phyloP scores from a whole-genome alignment of 176 grass and related monocot genomes.

The Triticum urartu region DNA sequence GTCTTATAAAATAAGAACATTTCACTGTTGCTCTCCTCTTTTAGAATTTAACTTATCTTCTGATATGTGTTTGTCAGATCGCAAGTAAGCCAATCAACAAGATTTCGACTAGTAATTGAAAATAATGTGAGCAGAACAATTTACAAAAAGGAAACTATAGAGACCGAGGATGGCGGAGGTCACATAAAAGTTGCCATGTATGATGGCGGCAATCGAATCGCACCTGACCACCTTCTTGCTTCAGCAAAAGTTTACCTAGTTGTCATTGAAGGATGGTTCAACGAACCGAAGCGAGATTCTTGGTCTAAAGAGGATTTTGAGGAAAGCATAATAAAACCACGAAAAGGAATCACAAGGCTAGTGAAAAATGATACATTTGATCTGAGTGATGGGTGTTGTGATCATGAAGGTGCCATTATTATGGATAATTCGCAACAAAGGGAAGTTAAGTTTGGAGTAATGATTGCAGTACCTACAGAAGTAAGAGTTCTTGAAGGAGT shows the following conservation, averaged over 20 bases:
- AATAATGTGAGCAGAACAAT: neutral
- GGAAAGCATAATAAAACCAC: neutral
- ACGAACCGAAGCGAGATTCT: neutral
- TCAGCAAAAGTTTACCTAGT: neutral
- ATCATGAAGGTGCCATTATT: neutral
- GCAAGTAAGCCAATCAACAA: neutral
- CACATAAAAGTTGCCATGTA: neutral
- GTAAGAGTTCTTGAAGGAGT: neutral
- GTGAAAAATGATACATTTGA: neutral
- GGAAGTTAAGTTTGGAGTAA: neutral
- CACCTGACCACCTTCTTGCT: neutral
- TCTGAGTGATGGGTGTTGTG: neutral
- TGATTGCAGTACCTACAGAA: neutral
- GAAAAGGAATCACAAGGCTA: neutral
- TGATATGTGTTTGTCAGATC: neutral
- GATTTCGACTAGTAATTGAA: neutral
- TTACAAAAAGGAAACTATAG: neutral
- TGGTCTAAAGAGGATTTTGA: neutral
- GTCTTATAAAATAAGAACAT: neutral
- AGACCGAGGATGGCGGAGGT: neutral
- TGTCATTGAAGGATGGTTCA: neutral
- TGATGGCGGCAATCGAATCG: neutral
- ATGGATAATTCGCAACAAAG: neutral
- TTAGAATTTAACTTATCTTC: neutral
- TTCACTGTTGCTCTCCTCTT: neutral